These are phyloP conservation scores for Spathaspora hagerdaliae DNA, from an alignment of 805 yeast genomes.

Conservation along the genomic window DNA sequence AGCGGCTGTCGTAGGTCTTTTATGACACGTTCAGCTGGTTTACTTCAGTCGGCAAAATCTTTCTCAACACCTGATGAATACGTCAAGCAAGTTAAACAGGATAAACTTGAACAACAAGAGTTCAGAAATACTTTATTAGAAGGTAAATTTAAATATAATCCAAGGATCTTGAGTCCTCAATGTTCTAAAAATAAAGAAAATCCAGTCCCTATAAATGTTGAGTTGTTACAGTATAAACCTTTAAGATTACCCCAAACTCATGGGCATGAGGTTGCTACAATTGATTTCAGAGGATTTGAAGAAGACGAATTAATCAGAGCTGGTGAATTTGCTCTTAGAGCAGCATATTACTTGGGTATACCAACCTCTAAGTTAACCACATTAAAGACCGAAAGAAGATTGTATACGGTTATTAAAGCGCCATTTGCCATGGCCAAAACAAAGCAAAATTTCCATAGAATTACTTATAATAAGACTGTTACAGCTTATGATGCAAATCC, in stretches of 20 bases:
- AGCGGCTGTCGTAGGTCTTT: constrained; percentile 3
- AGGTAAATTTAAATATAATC: constrained; percentile 24
- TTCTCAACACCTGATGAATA: constrained; percentile 30
- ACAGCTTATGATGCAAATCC: constrained; percentile 81
- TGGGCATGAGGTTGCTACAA: constrained; percentile 75
- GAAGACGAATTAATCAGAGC: constrained; percentile 68
- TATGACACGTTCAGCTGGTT: not conserved
- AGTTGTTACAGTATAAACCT: constrained; percentile 78
- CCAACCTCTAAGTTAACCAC: constrained; percentile 76
- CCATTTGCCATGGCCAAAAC: constrained; percentile 94
- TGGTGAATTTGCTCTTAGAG: constrained; percentile 82
- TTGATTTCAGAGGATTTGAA: constrained; percentile 70
- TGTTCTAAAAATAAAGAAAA: constrained; percentile 21
- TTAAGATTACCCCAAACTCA: constrained; percentile 60
- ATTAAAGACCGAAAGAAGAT: constrained; percentile 66
- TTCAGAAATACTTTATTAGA: constrained; percentile 24
- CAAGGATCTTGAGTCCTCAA: constrained; percentile 24
- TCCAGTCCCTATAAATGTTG: constrained; percentile 83
- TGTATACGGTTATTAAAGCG: constrained; percentile 90
- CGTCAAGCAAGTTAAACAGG: constrained; percentile 21
- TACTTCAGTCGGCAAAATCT: constrained; percentile 3
- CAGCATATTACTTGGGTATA: constrained; percentile 85
- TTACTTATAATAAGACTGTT: constrained; percentile 71
- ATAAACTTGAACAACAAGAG: constrained; percentile 21
- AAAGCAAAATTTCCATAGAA: constrained; percentile 90